These are phyloP conservation scores for Rhododendron molle DNA, from an alignment of 148 eudicot species.

Conservation along the genomic window DNA sequence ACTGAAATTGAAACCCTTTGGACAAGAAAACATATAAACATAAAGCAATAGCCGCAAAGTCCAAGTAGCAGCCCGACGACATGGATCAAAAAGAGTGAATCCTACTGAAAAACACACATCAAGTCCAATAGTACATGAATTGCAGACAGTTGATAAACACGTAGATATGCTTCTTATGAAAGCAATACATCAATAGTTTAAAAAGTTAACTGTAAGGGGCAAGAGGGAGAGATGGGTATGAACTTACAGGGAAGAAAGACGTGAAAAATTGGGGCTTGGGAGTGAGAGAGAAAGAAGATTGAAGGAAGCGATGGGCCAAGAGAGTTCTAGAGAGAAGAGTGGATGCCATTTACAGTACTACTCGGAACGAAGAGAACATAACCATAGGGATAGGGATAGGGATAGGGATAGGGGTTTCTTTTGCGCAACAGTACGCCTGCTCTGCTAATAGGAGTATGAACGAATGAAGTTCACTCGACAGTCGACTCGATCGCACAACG, in stretches of 20 bases:
- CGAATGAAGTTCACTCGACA: too few relatives aligned
- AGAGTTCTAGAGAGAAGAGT: conserved; percentile 45
- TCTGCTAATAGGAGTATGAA: too few relatives aligned
- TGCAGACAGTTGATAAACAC: neutral
- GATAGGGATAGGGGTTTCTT: too few relatives aligned
- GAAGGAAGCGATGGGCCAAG: conserved; percentile 31
- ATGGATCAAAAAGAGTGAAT: neutral
- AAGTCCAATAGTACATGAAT: neutral
- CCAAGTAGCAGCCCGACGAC: neutral
- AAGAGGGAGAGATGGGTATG: neutral
- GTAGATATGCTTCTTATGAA: too few relatives aligned
- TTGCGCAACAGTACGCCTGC: too few relatives aligned
- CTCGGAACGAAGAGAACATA: neutral
- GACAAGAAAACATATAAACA: neutral
- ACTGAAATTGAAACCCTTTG: neutral
- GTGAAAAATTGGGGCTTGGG: conserved; percentile 27
- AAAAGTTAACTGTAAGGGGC: neutral
- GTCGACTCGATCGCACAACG: too few relatives aligned
- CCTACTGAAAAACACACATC: neutral
- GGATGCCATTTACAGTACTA: conserved; percentile 43
- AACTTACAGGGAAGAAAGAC: conserved; percentile 36
- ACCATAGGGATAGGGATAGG: neutral
- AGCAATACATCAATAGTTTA: neutral
- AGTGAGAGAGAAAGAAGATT: conserved; percentile 22
- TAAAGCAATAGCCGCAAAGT: neutral